These are phyloP conservation scores for Scenedesmus sp. DNA, from an alignment of 163 green algal genomes.

Conservation along the genomic window DNA sequence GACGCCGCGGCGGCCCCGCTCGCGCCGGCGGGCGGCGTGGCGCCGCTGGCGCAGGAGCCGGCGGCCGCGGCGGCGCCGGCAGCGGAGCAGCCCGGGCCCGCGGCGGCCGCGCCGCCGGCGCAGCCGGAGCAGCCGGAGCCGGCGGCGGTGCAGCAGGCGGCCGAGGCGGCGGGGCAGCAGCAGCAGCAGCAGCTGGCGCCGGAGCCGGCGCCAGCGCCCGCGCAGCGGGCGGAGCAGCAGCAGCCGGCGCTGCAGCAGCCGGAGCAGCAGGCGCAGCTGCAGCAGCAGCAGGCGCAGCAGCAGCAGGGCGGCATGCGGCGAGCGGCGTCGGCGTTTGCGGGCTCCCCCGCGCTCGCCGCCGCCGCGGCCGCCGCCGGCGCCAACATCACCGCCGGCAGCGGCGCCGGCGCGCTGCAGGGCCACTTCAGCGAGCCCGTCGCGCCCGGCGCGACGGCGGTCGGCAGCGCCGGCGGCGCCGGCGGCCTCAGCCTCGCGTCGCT, in stretches of 20 bases:
- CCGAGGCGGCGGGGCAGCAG: background rate
- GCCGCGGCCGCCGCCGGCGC: slow-evolving; percentile 14
- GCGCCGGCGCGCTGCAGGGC: background rate
- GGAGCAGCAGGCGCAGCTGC: background rate
- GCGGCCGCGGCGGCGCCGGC: no score
- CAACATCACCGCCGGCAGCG: background rate
- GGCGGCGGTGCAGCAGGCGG: slow-evolving; percentile 3
- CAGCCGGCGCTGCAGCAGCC: background rate
- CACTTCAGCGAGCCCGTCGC: slow-evolving; percentile 20
- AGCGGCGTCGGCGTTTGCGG: slow-evolving; percentile 37
- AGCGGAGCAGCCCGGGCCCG: no score
- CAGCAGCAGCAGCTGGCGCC: slow-evolving; percentile 4
- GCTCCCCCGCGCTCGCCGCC: slow-evolving; percentile 6
- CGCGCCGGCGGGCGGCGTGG: background rate
- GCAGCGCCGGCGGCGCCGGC: background rate
- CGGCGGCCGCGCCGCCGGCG: background rate
- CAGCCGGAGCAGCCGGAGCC: background rate
- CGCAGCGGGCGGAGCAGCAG: slow-evolving; percentile 24
- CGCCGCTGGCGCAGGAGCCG: background rate
- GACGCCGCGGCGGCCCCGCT: background rate
- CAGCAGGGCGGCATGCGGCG: slow-evolving; percentile 8
- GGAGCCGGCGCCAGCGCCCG: background rate
- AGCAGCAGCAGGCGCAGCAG: background rate
- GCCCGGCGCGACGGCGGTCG: background rate
- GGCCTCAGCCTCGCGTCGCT: slow-evolving; percentile 8